Base-by-base conservation (phyloP, 257 asterid genomes). In the Echium plantagineum region DNA sequence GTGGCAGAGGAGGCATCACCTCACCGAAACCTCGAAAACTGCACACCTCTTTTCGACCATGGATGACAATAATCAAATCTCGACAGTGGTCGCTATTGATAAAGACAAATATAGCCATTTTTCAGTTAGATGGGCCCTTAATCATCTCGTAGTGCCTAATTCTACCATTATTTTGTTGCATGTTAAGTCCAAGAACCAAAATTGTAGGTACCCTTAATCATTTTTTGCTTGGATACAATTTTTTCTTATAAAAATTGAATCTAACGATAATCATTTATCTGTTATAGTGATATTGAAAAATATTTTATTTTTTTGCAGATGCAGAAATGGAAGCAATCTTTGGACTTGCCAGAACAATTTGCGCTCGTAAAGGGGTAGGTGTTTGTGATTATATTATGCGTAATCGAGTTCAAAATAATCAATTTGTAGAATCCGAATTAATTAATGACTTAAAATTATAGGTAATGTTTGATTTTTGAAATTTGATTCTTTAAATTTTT, bases 61-160 rank as follows among this genome's bases (percentile, higher is more conserved):
- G 46, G 46, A 35, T 35, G 12, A 9, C 12, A 35, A 9, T 9
- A 35, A 35, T 35, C 46, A 5, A 15, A 42, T 42, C 2, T 13
- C 13, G 5, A 42, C 80, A 9, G 83, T 68, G 2, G 94, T 85
- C 55, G 94, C 90, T 32, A 30, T 88, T 55, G 87, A 69, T 61
- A 81, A 65, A 73, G 85, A 81, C 73, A 87, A 78, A 67, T 65
- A 78, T 46, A 81, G 93, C 77, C 48, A 77, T 9, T 48, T 70
- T 2, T 85, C 85, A 26, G 83, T 85, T 30, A 68, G 63, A 79
- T 85, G 94, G 95, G 82, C 94, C 4, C 67, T 88, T 13, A 88
- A 85, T 2, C 61, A 85, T 68, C 77, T 88, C 52, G 61, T 76
- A 19, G 22, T 60, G 2, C 38, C 73, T 21, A 57, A 69, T 63